A percentile compares a stretch with the other conserved stretches of the same genome.
phyloP scores from a whole-genome alignment of 139 green algal species.

The Marvania coccoides region DNA sequence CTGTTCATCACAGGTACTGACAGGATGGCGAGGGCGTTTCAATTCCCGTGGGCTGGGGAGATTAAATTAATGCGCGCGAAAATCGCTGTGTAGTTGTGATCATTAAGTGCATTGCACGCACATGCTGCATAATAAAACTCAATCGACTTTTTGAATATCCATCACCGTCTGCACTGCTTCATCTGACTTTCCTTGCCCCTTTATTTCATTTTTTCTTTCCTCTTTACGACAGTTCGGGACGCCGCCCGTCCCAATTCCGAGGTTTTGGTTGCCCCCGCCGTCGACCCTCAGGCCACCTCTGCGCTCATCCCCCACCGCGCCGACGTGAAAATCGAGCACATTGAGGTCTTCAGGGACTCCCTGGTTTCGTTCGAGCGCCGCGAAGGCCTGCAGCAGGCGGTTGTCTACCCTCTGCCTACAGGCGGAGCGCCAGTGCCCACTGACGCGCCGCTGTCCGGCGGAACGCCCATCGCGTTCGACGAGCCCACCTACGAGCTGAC shows the following conservation, averaged over 20 bases:
- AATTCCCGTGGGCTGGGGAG: too few species aligned
- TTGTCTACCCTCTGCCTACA: conserved; percentile 10
- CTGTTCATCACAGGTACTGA: conserved; percentile 59
- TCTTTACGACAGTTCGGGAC: conserved; percentile 26
- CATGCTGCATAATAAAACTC: too few species aligned
- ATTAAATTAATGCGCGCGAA: too few species aligned
- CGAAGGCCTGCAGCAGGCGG: conserved; percentile 22
- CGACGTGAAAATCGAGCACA: conserved; percentile 71
- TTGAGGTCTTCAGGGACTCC: conserved; percentile 24
- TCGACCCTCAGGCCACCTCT: conserved; percentile 21
- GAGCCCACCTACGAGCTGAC: conserved; percentile 63
- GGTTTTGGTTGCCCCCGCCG: conserved; percentile 54
- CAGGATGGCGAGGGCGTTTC: too few species aligned
- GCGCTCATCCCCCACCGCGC: conserved; percentile 61
- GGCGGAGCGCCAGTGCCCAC: conserved; percentile 27
- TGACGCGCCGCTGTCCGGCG: conserved; percentile 24
- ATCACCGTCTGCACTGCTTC: too few species aligned
- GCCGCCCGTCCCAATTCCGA: conserved; percentile 68
- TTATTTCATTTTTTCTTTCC: background rate
- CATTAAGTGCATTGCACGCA: too few species aligned
- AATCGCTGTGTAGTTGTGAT: too few species aligned
- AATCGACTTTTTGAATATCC: too few species aligned
- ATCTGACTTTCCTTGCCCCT: too few species aligned
- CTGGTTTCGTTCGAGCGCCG: conserved; percentile 25
- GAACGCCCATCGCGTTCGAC: conserved; percentile 51